Evolutionary conservation across 345 rosid species (phyloP).

Genomic region (Dovyalis caffra): DNA sequence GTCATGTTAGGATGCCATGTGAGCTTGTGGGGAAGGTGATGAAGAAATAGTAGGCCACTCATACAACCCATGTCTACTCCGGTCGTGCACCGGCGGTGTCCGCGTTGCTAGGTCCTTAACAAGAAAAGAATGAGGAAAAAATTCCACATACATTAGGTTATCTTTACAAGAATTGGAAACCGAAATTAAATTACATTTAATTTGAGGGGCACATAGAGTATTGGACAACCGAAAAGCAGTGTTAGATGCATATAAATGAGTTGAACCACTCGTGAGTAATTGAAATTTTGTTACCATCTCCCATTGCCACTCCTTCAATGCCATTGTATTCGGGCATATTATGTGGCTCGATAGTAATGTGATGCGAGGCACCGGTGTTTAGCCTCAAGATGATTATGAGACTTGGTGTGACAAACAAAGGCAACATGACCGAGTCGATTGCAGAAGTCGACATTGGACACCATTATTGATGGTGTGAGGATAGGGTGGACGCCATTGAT

Average conservation of each 20-base stretch:
- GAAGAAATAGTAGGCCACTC: neutral
- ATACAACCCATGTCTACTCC: neutral
- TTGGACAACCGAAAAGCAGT: neutral
- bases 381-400: neutral
- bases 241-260: neutral
- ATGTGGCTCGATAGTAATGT: too few relatives aligned
- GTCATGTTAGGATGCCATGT: neutral
- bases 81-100: neutral
- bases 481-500: neutral
- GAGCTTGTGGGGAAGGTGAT: neutral
- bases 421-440: neutral
- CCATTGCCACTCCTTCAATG: neutral
- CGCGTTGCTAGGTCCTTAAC: neutral
- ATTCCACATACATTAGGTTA: neutral
- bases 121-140: neutral
- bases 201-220: neutral
- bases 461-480: neutral
- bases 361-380: neutral
- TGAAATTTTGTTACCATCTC: conserved; percentile 3
- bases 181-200: neutral
- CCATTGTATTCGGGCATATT: too few relatives aligned
- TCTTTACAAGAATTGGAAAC: neutral
- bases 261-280: conserved; percentile 5
- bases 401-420: neutral
- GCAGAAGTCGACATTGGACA: neutral